These are phyloP conservation scores for Monilinia laxa DNA, from an alignment of 2,329 filamentous ascomycete genomes.

Conservation along the genomic window DNA sequence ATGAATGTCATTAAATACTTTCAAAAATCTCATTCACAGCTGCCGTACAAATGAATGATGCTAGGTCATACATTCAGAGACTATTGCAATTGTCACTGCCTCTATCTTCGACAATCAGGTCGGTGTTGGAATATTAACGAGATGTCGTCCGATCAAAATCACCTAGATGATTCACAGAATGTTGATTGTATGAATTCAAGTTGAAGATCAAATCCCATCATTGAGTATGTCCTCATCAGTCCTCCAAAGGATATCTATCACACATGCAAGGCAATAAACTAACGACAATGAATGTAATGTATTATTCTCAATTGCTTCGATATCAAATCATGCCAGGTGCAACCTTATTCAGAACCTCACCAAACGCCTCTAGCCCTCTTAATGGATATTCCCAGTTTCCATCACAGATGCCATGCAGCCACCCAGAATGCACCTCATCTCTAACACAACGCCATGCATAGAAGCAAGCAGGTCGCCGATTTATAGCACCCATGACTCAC, in stretches of 20 bases:
- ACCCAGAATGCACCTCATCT: constrained; percentile 22
- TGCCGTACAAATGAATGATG: background rate
- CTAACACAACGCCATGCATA: constrained; percentile 23
- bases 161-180: background rate
- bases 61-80: background rate
- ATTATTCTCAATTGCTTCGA: constrained; percentile 4
- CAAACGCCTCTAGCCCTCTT: constrained; percentile 3
- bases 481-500: constrained; percentile 23
- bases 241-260: background rate
- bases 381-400: constrained; percentile 1
- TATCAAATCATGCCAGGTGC: constrained; percentile 15
- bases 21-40: background rate
- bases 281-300: background rate
- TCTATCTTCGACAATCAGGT: background rate
- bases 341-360: constrained; percentile 5
- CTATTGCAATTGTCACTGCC: background rate
- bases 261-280: background rate
- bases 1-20: background rate
- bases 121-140: background rate
- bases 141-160: background rate
- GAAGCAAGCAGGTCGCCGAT: constrained; percentile 28
- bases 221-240: background rate
- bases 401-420: constrained; percentile 28
- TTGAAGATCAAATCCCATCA: background rate
- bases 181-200: background rate